A percentile compares a stretch with the other conserved stretches of the same genome.
phyloP scores from a whole-genome alignment of 1,284 basidiomycete species.

The Stereum hirsutum region DNA sequence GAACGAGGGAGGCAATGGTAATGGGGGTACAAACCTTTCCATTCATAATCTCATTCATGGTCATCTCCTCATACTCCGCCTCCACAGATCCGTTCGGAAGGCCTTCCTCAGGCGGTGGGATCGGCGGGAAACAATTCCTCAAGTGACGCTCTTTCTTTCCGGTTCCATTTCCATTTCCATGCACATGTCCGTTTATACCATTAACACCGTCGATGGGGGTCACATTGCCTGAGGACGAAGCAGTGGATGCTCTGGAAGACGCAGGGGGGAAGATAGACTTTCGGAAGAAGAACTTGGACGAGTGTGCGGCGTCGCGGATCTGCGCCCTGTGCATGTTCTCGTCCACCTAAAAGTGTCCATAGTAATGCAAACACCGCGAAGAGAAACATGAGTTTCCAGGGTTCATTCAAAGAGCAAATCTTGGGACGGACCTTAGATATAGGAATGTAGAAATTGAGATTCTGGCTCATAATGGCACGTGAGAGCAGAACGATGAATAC shows the following conservation, averaged over 20 bases:
- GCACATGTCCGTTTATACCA: no score
- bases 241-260: slow-evolving; percentile 28
- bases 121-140: slow-evolving; percentile 59
- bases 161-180: no score
- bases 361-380: no score
- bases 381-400: no score
- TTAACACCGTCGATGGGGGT: slow-evolving; percentile 34
- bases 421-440: slow-evolving; percentile 74
- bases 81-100: slow-evolving; percentile 40
- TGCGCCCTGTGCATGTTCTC: slow-evolving; percentile 95
- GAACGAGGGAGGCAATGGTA: neutral
- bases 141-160: slow-evolving; percentile 52
- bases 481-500: slow-evolving; percentile 93
- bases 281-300: slow-evolving; percentile 84
- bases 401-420: neutral
- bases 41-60: slow-evolving; percentile 89
- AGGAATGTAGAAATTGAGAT: slow-evolving; percentile 93
- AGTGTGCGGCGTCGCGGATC: slow-evolving; percentile 66
- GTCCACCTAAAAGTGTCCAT: slow-evolving; percentile 62
- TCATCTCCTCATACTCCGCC: slow-evolving; percentile 89
- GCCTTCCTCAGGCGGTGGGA: slow-evolving; percentile 41
- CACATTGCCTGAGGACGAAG: slow-evolving; percentile 39
- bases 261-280: slow-evolving; percentile 73
- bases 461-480: slow-evolving; percentile 85
- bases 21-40: slow-evolving; percentile 55